Evolutionary conservation across 2,329 filamentous ascomycete genomes (phyloP).

Genomic region (Colletotrichum siamense): DNA sequence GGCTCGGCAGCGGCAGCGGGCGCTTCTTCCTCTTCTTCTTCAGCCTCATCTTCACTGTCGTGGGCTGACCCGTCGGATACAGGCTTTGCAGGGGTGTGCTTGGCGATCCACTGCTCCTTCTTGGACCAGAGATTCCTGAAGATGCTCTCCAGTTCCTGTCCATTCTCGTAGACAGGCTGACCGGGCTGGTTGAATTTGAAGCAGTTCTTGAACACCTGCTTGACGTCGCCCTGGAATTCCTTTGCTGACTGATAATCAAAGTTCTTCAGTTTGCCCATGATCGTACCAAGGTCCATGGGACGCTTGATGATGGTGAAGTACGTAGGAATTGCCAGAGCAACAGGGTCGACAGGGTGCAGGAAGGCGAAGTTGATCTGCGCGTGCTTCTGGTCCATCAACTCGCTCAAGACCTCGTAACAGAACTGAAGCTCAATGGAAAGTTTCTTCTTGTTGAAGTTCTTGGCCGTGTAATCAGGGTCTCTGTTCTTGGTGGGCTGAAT

Average conservation of each 20-base stretch:
- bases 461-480: slow-evolving; percentile 83
- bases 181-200: slow-evolving; percentile 83
- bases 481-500: slow-evolving; percentile 91
- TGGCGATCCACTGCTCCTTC: slow-evolving; percentile 82
- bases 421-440: slow-evolving; percentile 89
- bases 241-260: slow-evolving; percentile 83
- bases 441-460: slow-evolving; percentile 90
- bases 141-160: slow-evolving; percentile 73
- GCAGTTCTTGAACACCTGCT: slow-evolving; percentile 87
- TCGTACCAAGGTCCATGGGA: slow-evolving; percentile 93
- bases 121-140: slow-evolving; percentile 79
- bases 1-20: slow-evolving; percentile 59
- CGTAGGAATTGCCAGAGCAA: slow-evolving; percentile 89
- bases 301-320: slow-evolving; percentile 96
- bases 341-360: slow-evolving; percentile 85
- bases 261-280: slow-evolving; percentile 75
- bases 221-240: slow-evolving; percentile 85
- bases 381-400: slow-evolving; percentile 79
- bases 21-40: slow-evolving; percentile 73
- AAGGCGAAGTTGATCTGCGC: slow-evolving; percentile 74
- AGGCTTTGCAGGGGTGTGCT: slow-evolving; percentile 64
- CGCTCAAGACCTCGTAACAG: slow-evolving; percentile 80
- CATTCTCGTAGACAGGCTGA: slow-evolving; percentile 75
- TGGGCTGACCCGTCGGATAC: slow-evolving; percentile 68
- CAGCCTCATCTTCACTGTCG: slow-evolving; percentile 72